Evolutionary conservation across 2,329 filamentous ascomycete genomes (phyloP), one percentile per base, ranked within the genome.

Genomic region (Apiospora koreana): DNA sequence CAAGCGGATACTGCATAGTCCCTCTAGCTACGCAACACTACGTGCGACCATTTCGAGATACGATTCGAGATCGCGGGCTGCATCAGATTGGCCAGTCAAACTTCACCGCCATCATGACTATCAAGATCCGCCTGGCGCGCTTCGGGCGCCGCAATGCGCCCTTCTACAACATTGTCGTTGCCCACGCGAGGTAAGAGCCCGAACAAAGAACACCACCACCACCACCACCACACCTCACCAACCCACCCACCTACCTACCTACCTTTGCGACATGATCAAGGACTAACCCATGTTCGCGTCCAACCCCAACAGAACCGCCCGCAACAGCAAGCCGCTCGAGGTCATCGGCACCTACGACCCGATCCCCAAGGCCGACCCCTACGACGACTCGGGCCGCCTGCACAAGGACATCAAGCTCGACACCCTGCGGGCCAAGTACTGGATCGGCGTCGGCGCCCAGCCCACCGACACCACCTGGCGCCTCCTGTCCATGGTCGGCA

Each of bases 81-180:
- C 54, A 38, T n/a, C 28, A 62, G 8, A 62, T 8, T 5, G 41
- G 41, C 50, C 50, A 58, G 21, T 2, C 25, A 1, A 14, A 1
- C 7, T 7, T 21, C 16, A 1, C 28, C 28, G 7, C 50, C 18
- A 46, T 9, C 23, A 72, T 72, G 71, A 72, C 71, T 21, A 43
- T 99, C 78, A 93, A 93, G 81, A 96, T 99, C 81, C 92, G 96
- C 71, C 91, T 99, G 76, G 93, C 96, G 76, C 95, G 96, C 81
- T 97, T 98, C 81, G 94, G 95, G 80, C 94, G 92, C 81, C 90
- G 89, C 74, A 95, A 97, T 80, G 81, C 89, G n/a, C 95, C 96
- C 2, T 92, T 98, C 77, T 99, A 97, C 88, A 99, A 99, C 85
- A 98, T 99, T 74, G 94, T 98, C 75, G 93, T 99, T 74, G 89